Conservation (phyloP, 345 rosid species). For the Citrus hindsii region DNA sequence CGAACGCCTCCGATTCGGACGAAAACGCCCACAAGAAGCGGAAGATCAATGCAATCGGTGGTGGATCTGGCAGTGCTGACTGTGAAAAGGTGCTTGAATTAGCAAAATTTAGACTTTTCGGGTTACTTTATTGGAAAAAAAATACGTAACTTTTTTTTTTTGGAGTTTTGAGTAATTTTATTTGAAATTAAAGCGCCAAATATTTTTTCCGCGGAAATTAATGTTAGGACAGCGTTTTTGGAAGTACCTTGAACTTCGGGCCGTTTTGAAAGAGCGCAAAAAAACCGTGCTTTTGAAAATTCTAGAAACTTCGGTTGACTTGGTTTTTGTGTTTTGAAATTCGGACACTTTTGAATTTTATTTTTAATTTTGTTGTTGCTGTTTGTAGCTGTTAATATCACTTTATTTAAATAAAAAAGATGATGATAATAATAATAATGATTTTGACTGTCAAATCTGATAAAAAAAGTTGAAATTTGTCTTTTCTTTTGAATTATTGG, state of each 20-base stretch:
- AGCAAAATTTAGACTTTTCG: not conserved
- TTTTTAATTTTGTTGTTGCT: not conserved
- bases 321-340: constrained; percentile 17
- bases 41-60: constrained; percentile 48
- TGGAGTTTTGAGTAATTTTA: not conserved
- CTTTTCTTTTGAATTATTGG: constrained; percentile 36
- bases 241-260: constrained; percentile 49
- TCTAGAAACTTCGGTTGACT: constrained; percentile 26
- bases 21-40: constrained; percentile 37
- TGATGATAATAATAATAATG: constrained; percentile 12
- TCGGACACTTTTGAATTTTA: not conserved
- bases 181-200: constrained; percentile 25
- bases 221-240: constrained; percentile 12
- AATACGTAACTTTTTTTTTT: too few relatives aligned
- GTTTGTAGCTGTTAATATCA: constrained; percentile 11
- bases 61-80: constrained; percentile 38
- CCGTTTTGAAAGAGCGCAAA: constrained; percentile 12
- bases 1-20: constrained; percentile 30
- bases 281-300: constrained; percentile 1
- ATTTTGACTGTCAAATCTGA: constrained; percentile 22
- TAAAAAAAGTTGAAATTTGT: constrained; percentile 35
- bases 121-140: not conserved
- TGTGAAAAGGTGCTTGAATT: constrained; percentile 33
- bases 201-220: constrained; percentile 8
- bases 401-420: not conserved